These are phyloP conservation scores for Candida vartiovaarae DNA, from an alignment of 805 yeast species.

Conservation along the genomic window DNA sequence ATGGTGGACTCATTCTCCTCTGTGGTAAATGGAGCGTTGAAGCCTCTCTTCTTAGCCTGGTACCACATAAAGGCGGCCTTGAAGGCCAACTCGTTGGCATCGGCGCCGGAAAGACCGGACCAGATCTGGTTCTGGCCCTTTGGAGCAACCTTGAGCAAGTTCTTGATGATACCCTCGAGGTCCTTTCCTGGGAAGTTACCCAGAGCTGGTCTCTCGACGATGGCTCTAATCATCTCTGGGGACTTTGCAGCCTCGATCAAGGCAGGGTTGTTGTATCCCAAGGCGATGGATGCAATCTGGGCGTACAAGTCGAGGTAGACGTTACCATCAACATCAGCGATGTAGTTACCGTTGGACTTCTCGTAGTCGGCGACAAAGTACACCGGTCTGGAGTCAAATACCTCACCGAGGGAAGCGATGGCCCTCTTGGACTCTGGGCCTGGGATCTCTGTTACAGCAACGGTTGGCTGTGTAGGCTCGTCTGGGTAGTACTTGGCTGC, in stretches of 20 bases:
- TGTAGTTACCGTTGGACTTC: conserved; percentile 72
- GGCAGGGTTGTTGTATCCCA: conserved; percentile 82
- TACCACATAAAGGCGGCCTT: conserved; percentile 84
- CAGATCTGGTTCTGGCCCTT: conserved; percentile 68
- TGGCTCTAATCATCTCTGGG: conserved; percentile 62
- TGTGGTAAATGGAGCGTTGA: conserved; percentile 45
- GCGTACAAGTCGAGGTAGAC: conserved; percentile 66
- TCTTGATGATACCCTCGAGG: conserved; percentile 43
- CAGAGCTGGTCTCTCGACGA: conserved; percentile 78
- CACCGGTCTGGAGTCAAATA: conserved; percentile 66
- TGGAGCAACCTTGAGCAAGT: conserved; percentile 62
- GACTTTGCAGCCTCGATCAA: conserved; percentile 61
- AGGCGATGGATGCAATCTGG: conserved; percentile 78
- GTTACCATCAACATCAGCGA: conserved; percentile 79
- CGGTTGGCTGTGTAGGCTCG: conserved; percentile 70
- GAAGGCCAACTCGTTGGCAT: conserved; percentile 84
- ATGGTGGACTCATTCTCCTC: conserved; percentile 71
- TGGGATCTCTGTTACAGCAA: conserved; percentile 56
- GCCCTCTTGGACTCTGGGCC: conserved; percentile 63
- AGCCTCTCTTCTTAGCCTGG: conserved; percentile 63
- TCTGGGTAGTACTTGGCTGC: conserved; percentile 60
- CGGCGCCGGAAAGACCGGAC: conserved; percentile 81
- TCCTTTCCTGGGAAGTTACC: conserved; percentile 76
- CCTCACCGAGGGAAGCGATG: conserved; percentile 47
- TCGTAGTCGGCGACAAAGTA: conserved; percentile 72